These are phyloP conservation scores for Ascochyta pisi DNA, from an alignment of 2,329 filamentous ascomycete genomes.

Conservation along the genomic window DNA sequence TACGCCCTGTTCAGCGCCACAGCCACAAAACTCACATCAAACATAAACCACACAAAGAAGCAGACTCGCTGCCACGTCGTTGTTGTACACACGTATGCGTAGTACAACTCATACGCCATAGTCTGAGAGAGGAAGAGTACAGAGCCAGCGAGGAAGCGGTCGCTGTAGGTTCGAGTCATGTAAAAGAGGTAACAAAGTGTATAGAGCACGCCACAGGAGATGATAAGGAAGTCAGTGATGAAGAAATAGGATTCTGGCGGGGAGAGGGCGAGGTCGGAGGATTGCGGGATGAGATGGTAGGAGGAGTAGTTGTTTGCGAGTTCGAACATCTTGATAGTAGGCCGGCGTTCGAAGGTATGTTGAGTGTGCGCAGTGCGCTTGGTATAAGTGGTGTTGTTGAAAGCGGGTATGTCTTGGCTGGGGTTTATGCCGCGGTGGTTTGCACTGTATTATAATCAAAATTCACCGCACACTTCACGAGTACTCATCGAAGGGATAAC, in stretches of 20 bases:
- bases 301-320: slow-evolving; percentile 45
- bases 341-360: neutral
- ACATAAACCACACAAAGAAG: slow-evolving; percentile 50
- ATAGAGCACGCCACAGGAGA: slow-evolving; percentile 50
- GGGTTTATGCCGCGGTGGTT: too few species aligned
- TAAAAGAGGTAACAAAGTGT: slow-evolving; percentile 53
- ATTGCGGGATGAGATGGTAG: slow-evolving; percentile 60
- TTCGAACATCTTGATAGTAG: slow-evolving; percentile 37
- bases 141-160: slow-evolving; percentile 45
- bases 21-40: slow-evolving; percentile 45
- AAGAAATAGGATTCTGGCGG: slow-evolving; percentile 51
- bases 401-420: neutral
- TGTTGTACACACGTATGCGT: slow-evolving; percentile 46
- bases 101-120: slow-evolving; percentile 53
- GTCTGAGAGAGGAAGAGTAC: slow-evolving; percentile 38
- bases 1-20: slow-evolving; percentile 45
- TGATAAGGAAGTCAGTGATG: slow-evolving; percentile 51
- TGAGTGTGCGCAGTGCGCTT: too few species aligned
- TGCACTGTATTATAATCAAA: too few species aligned
- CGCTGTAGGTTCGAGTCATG: slow-evolving; percentile 46
- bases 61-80: slow-evolving; percentile 44
- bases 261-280: slow-evolving; percentile 53
- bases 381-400: neutral
- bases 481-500: neutral
- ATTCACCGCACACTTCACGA: too few species aligned